phyloP scores from a whole-genome alignment of 2,329 filamentous ascomycete species.

The Elsinoe fawcettii region DNA sequence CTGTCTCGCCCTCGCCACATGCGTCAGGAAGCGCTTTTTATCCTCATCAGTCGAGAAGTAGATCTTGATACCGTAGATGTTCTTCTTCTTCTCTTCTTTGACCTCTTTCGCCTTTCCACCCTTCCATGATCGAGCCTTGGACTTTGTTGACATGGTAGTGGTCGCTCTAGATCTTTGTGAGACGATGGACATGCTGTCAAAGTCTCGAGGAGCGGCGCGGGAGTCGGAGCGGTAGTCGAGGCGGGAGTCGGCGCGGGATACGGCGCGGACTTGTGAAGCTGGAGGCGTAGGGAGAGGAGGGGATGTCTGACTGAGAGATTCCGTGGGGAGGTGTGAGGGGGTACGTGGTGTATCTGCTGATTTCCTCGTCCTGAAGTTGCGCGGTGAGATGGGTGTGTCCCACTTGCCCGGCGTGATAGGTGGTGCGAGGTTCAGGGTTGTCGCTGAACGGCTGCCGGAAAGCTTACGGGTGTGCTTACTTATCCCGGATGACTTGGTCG shows the following conservation, averaged over 20 bases:
- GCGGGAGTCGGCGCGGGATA: conserved; percentile 15
- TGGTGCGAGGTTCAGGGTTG: background rate
- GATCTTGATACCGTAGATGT: conserved; percentile 36
- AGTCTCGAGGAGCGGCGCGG: background rate
- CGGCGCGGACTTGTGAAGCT: background rate
- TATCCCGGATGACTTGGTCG: background rate
- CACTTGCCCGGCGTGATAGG: conserved; percentile 1
- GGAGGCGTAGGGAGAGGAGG: background rate
- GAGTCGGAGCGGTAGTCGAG: conserved; percentile 6
- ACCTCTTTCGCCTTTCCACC: conserved; percentile 19
- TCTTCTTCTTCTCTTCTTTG: conserved; percentile 16
- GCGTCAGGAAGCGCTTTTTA: conserved; percentile 33
- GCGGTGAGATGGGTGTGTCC: conserved; percentile 3
- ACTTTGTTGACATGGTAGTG: conserved; percentile 27
- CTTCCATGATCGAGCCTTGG: conserved; percentile 28
- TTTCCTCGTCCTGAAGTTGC: background rate
- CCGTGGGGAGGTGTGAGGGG: background rate
- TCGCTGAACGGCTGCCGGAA: background rate
- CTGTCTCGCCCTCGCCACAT: conserved; percentile 33
- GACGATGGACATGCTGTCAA: conserved; percentile 8
- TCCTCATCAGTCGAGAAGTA: conserved; percentile 39
- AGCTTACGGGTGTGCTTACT: background rate
- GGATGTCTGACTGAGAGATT: background rate
- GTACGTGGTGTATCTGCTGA: background rate
- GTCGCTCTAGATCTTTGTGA: conserved; percentile 12